Conservation (phyloP, 805 yeast species). For the Scheffersomyces stipitis region DNA sequence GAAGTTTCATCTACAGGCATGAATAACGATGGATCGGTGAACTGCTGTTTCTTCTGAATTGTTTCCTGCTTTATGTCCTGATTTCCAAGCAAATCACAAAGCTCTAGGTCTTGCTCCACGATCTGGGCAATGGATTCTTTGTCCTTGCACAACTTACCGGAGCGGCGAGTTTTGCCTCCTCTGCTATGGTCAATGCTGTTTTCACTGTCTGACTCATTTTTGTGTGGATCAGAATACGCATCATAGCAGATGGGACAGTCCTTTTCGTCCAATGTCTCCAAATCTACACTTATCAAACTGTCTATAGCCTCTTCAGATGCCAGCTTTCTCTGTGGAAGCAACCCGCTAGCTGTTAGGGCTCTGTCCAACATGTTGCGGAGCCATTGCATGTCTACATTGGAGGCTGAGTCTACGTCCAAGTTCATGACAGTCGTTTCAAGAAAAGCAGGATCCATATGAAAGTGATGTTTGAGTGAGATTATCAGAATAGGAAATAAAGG, state of each 20-base stretch:
- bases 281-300: conserved; percentile 25
- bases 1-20: conserved; percentile 31
- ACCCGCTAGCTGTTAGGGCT: conserved; percentile 31
- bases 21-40: conserved; percentile 33
- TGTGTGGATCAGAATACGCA: conserved; percentile 17
- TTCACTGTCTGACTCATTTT: not conserved
- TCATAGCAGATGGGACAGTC: conserved; percentile 46
- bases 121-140: no score
- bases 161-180: not conserved
- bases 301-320: conserved; percentile 43
- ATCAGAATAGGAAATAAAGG: no score
- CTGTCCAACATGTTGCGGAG: conserved; percentile 33
- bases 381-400: conserved; percentile 19
- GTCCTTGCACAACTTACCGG: no score
- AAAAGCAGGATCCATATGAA: conserved; percentile 2
- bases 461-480: no score
- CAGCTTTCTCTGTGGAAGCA: conserved; percentile 20
- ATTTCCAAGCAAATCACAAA: not conserved
- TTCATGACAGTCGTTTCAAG: conserved; percentile 17
- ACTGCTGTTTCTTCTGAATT: conserved; percentile 7
- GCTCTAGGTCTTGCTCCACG: not conserved
- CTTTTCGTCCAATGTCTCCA: conserved; percentile 12
- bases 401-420: conserved; percentile 11
- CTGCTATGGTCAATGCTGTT: not conserved
- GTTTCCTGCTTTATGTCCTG: not conserved